Conservation (phyloP, 352 stramenopile genomes). For the Phytophthora melonis region DNA sequence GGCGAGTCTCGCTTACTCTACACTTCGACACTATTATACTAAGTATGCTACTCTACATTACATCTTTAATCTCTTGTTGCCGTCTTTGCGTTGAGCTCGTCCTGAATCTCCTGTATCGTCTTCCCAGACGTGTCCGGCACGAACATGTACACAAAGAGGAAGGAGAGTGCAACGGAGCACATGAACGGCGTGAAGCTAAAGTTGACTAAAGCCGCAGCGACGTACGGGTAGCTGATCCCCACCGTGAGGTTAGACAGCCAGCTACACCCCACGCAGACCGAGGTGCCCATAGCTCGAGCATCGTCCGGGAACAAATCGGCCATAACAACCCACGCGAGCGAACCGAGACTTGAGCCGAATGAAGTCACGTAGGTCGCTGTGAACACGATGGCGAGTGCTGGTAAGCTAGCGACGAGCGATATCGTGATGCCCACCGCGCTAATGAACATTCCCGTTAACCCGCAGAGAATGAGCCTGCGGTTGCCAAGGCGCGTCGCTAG, state of each 20-base stretch:
- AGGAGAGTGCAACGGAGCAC: constrained; percentile 14
- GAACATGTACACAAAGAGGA: constrained; percentile 10
- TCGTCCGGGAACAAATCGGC: constrained; percentile 61
- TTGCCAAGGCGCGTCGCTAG: constrained; percentile 30
- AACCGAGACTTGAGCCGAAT: constrained; percentile 55
- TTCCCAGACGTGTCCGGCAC: constrained; percentile 23
- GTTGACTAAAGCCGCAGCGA: constrained; percentile 41
- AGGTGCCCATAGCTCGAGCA: constrained; percentile 47
- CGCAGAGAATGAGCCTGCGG: constrained; percentile 36
- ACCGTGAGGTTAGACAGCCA: constrained; percentile 60
- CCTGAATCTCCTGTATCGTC: constrained; percentile 21
- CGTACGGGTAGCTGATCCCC: constrained; percentile 59
- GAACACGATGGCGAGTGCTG: constrained; percentile 48
- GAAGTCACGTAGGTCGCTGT: constrained; percentile 48
- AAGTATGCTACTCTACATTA: no score
- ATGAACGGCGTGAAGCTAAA: constrained; percentile 26
- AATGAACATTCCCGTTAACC: constrained; percentile 36
- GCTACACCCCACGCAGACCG: constrained; percentile 49
- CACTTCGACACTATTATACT: neutral
- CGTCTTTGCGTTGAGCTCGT: constrained; percentile 3
- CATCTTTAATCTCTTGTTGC: neutral
- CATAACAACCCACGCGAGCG: constrained; percentile 53
- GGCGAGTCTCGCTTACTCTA: neutral
- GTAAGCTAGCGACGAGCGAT: constrained; percentile 41
- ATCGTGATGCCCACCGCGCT: constrained; percentile 55